Percentiles rank a stretch among this genome's conserved stretches.
Conservation (phyloP, 306 rosid species). For the Cicer judaicum region DNA sequence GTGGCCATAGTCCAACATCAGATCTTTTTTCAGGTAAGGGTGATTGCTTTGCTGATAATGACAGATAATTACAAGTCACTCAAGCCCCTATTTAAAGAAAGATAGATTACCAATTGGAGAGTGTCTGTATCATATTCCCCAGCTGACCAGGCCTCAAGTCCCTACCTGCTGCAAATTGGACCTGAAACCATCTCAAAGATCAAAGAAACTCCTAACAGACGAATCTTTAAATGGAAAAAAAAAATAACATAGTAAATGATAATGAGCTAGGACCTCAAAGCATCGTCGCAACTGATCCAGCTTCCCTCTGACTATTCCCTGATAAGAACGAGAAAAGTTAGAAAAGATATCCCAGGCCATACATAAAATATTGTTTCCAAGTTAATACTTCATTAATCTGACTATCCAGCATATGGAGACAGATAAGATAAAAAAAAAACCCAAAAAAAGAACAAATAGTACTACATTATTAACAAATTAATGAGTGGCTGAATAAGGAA, state of each 20-base stretch:
- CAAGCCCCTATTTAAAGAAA: slow-evolving; percentile 21
- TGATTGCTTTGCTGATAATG: slow-evolving; percentile 26
- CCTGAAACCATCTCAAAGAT: slow-evolving; percentile 58
- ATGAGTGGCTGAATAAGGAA: not conserved
- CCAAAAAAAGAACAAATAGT: not conserved
- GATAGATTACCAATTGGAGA: slow-evolving; percentile 78
- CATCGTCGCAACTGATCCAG: slow-evolving; percentile 91
- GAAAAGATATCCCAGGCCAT: slow-evolving; percentile 26
- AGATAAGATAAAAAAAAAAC: not conserved
- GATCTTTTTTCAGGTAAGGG: not conserved
- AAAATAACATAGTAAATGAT: not conserved
- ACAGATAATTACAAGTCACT: slow-evolving; percentile 5
- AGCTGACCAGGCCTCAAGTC: slow-evolving; percentile 94
- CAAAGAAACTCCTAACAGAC: slow-evolving; percentile 29
- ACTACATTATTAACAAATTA: not conserved
- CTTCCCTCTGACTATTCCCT: slow-evolving; percentile 97
- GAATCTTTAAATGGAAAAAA: slow-evolving; percentile 1
- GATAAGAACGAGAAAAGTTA: slow-evolving; percentile 31
- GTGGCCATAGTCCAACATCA: slow-evolving; percentile 8
- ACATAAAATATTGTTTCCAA: slow-evolving; percentile 35
- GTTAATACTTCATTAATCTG: slow-evolving; percentile 23
- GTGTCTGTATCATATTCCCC: slow-evolving; percentile 88
- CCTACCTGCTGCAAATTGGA: slow-evolving; percentile 98
- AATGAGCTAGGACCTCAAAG: slow-evolving; percentile 73
- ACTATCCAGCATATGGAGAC: not conserved